Evolutionary conservation across 352 stramenopile species (phyloP).

Genomic region (Pythium rhizo-oryzae): DNA sequence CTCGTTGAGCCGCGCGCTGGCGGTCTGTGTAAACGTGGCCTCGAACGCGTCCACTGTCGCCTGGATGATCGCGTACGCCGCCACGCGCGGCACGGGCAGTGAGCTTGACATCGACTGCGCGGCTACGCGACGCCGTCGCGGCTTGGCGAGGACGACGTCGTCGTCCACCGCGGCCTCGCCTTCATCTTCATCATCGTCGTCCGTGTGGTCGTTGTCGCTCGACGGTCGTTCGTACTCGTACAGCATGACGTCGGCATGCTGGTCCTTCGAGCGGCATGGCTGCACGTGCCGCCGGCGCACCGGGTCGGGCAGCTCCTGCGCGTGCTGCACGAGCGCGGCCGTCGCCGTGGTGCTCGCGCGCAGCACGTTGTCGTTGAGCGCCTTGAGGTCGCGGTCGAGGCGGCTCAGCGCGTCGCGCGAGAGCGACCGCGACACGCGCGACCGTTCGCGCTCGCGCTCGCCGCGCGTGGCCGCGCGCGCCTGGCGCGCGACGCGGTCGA

Average conservation of each 20-base stretch:
- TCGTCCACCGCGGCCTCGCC: slow-evolving; percentile 15
- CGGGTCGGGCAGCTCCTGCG: slow-evolving; percentile 16
- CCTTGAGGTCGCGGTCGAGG: slow-evolving; percentile 4
- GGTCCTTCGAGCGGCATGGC: background rate
- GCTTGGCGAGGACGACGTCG: slow-evolving; percentile 1
- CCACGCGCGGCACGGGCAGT: slow-evolving; percentile 30
- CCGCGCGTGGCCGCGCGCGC: background rate
- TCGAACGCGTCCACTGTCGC: slow-evolving; percentile 32
- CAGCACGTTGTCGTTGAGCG: slow-evolving; percentile 5
- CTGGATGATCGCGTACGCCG: slow-evolving; percentile 15
- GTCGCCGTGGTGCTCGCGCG: slow-evolving; percentile 3
- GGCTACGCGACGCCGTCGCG: background rate
- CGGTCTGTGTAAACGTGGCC: slow-evolving; percentile 30
- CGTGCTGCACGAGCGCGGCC: slow-evolving; percentile 10
- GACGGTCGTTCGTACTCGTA: slow-evolving; percentile 7
- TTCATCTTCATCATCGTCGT: slow-evolving; percentile 1
- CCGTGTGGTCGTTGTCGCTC: background rate
- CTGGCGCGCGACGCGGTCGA: background rate
- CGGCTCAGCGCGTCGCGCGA: slow-evolving; percentile 4
- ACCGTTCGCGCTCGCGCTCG: background rate
- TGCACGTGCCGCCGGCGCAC: background rate
- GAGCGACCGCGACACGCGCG: background rate
- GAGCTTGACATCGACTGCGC: slow-evolving; percentile 8
- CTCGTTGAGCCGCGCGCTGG: slow-evolving; percentile 11
- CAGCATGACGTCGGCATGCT: background rate